phyloP scores from a whole-genome alignment of 176 grass and related monocot species.

The Lolium rigidum region DNA sequence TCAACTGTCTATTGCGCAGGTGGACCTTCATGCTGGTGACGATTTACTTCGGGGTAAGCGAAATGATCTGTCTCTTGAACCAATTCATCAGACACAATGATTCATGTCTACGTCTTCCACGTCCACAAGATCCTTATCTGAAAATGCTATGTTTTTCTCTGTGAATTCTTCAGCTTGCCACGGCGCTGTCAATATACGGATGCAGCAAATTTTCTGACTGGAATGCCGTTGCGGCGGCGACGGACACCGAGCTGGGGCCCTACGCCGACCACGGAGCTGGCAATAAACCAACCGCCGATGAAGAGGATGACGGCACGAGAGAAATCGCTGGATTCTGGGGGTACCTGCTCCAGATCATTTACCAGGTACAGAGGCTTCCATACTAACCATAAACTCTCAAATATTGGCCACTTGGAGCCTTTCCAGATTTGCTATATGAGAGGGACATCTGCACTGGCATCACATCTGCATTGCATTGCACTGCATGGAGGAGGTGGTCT shows the following conservation, averaged over 20 bases:
- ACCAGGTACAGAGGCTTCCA: constrained; percentile 62
- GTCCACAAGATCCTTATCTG: constrained; percentile 25
- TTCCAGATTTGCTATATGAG: constrained; percentile 38
- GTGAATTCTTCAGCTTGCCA: constrained; percentile 66
- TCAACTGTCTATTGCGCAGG: background rate
- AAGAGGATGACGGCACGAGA: constrained; percentile 14
- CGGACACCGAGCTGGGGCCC: constrained; percentile 56
- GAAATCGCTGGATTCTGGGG: constrained; percentile 89
- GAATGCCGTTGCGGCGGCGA: background rate
- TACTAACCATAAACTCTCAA: constrained; percentile 44
- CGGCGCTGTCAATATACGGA: constrained; percentile 74
- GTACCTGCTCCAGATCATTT: constrained; percentile 88
- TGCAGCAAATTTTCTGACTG: constrained; percentile 62
- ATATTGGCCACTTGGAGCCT: constrained; percentile 38
- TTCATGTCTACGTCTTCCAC: background rate
- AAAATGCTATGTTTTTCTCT: background rate
- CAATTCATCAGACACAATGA: constrained; percentile 39
- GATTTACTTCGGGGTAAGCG: constrained; percentile 91
- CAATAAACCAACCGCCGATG: constrained; percentile 31
- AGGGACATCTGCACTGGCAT: constrained; percentile 45
- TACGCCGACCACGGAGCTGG: constrained; percentile 29
- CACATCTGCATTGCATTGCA: constrained; percentile 16
- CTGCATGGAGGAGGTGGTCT: constrained; percentile 37
- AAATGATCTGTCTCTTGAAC: constrained; percentile 30
- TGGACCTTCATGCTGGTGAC: constrained; percentile 38